These are phyloP conservation scores for Tricholoma furcatifolium DNA, from an alignment of 768 basidiomycete species.

Conservation along the genomic window DNA sequence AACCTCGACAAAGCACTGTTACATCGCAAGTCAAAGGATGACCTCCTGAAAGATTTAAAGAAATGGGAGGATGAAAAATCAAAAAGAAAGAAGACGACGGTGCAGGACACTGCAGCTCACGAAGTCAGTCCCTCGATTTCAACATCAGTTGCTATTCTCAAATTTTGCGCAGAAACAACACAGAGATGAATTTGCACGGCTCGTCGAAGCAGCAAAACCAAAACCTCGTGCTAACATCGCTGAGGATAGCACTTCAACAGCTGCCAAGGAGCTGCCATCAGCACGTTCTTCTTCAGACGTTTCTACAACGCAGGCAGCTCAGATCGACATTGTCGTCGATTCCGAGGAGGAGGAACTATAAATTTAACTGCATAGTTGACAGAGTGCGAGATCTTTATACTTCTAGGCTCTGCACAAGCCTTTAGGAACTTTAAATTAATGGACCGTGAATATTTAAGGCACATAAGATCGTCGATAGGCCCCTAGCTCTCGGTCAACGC, in stretches of 20 bases:
- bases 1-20: constrained; percentile 57
- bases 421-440: no score
- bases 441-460: not conserved
- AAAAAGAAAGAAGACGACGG: constrained; percentile 37
- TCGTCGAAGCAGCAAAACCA: constrained; percentile 34
- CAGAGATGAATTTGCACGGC: constrained; percentile 36
- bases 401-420: no score
- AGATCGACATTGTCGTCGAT: constrained; percentile 31
- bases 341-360: constrained; percentile 29
- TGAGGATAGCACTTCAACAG: not conserved
- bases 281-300: constrained; percentile 10
- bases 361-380: not conserved
- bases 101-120: constrained; percentile 38
- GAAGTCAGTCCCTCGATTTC: constrained; percentile 28
- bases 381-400: not conserved
- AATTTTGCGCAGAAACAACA: constrained; percentile 33
- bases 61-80: constrained; percentile 55
- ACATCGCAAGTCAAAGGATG: constrained; percentile 43
- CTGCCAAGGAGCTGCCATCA: not conserved
- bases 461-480: no score
- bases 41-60: constrained; percentile 52
- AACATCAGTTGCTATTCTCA: not conserved
- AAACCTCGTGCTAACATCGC: constrained; percentile 23
- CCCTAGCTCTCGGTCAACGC: no score
- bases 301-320: constrained; percentile 1